Evolutionary conservation across 2,329 filamentous ascomycete genomes (phyloP), one percentile per base, ranked within the genome.

Genomic region (Pestalotiopsis sp.): DNA sequence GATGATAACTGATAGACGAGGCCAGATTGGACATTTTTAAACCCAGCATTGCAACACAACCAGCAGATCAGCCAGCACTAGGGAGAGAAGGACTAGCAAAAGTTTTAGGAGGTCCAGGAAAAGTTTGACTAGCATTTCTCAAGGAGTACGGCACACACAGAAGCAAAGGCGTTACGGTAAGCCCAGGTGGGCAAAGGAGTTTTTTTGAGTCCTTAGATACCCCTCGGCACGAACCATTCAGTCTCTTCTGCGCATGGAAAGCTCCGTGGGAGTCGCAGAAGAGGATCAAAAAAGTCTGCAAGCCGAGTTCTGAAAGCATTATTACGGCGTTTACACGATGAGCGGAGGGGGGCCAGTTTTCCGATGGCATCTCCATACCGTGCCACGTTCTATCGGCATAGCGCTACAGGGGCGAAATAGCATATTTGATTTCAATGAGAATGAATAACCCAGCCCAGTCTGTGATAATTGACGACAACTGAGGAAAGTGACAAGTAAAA

Each of bases 251-350:
- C 31, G 7, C 31, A 52, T 52, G 45, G 45, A 17, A 52, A 52
- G 45, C 31, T 36, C 31, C 31, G 9, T 36, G 31, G 27, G 27
- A 27, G 27, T 27, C 4, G 14, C 14, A 41, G 27, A 14, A n/a
- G 60, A 39, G 59, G 27, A 36, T 9, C 13, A 23, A 31, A 41
- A 36, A 31, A 23, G 14, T 17, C 23, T 20, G 12, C n/a, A 36
- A 63, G 27, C 60, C 17, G 38, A 36, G 31, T 36, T 63, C 38
- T 45, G 60, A 36, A 36, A 63, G 60, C 60, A 63, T 63, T 63
- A n/a, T 23, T 20, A 36, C 9, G 60, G 60, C 60, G 60, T 63
- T 63, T 12, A 12, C 38, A 36, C 31, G 31, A 36, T 36, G 9
- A 36, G 31, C 31, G 31, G 7, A 36, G 31, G 31, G 7, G 31